A percentile compares a stretch with the other conserved stretches of the same genome.
phyloP scores from a whole-genome alignment of 2,329 filamentous ascomycete species.

The Coleophoma eucalyptorum region DNA sequence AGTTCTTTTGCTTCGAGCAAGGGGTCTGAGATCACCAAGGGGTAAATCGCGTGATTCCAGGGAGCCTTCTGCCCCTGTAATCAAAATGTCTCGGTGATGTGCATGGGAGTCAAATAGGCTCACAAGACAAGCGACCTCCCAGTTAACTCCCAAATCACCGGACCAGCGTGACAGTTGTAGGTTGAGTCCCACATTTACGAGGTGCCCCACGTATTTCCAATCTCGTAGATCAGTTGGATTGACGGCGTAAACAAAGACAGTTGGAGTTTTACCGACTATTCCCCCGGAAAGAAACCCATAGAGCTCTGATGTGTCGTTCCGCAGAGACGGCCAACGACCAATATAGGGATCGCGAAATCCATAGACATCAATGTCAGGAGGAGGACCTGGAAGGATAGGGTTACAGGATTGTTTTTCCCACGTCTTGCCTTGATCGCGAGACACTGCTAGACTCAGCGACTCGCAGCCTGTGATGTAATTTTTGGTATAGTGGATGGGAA shows the following conservation, averaged over 20 bases:
- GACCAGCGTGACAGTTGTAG: slow-evolving; percentile 1
- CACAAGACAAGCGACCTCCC: slow-evolving; percentile 3
- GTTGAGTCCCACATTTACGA: background rate
- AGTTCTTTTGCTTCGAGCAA: background rate
- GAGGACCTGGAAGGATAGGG: background rate
- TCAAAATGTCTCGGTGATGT: background rate
- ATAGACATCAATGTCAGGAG: background rate
- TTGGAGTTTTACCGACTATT: background rate
- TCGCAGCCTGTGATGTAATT: background rate
- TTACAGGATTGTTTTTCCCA: slow-evolving; percentile 1
- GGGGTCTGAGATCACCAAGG: background rate
- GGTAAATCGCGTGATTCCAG: background rate
- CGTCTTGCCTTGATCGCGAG: background rate
- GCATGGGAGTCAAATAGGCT: background rate
- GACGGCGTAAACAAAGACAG: slow-evolving; percentile 3
- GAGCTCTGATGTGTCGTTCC: background rate
- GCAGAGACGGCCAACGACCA: background rate
- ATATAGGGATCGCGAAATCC: slow-evolving; percentile 4
- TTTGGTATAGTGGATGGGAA: slow-evolving; percentile 1
- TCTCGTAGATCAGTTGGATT: background rate
- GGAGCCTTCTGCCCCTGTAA: slow-evolving; percentile 2
- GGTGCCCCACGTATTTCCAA: slow-evolving; percentile 1
- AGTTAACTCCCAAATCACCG: slow-evolving; percentile 4
- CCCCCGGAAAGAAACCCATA: slow-evolving; percentile 6
- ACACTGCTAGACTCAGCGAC: background rate